Evolutionary conservation across 1,139 yeast genomes (phyloP).

Genomic region (Zygoascus meyerae): DNA sequence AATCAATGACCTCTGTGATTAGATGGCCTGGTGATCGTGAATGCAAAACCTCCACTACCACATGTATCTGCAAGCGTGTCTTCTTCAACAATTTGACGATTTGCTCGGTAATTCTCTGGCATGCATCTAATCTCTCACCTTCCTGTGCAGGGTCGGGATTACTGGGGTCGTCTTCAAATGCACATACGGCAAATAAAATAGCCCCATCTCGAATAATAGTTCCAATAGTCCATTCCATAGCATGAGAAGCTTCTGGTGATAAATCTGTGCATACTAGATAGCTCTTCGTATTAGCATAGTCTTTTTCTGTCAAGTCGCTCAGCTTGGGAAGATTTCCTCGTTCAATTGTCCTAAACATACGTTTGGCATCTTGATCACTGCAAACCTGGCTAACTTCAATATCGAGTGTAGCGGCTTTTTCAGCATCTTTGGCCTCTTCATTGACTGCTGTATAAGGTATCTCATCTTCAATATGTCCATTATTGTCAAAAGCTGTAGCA

Average conservation of each 20-base stretch:
- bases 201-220: conserved; percentile 81
- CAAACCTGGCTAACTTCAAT: conserved; percentile 59
- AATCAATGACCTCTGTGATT: conserved; percentile 74
- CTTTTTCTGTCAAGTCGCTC: conserved; percentile 24
- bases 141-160: conserved; percentile 33
- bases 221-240: conserved; percentile 87
- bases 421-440: conserved; percentile 63
- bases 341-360: conserved; percentile 63
- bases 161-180: conserved; percentile 54
- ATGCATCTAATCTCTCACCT: conserved; percentile 47
- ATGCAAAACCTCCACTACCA: conserved; percentile 69
- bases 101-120: conserved; percentile 56
- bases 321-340: conserved; percentile 63
- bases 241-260: conserved; percentile 79
- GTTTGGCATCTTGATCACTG: conserved; percentile 44
- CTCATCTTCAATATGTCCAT: conserved; percentile 22
- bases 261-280: conserved; percentile 75
- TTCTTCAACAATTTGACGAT: conserved; percentile 55
- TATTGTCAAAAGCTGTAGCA: conserved; percentile 31
- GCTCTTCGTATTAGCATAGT: conserved; percentile 48
- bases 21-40: conserved; percentile 87
- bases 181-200: conserved; percentile 72
- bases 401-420: conserved; percentile 55
- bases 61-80: conserved; percentile 72
- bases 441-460: conserved; percentile 67